Evolutionary conservation across 805 yeast species (phyloP), one percentile per base, ranked within the genome.

Genomic region (Candida krabiensis): DNA sequence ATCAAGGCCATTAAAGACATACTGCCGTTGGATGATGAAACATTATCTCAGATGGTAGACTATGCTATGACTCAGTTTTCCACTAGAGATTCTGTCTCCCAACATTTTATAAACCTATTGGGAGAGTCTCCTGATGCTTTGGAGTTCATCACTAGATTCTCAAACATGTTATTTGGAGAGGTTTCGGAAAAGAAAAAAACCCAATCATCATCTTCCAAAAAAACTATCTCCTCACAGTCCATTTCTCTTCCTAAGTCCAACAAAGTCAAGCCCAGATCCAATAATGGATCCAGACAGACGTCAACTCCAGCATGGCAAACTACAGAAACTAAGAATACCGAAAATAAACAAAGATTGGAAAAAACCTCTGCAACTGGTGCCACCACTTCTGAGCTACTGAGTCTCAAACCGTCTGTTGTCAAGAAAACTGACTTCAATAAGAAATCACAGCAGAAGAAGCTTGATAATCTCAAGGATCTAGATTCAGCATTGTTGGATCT

Each of bases 21-120:
- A 1, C 50, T 82, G 13, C 87, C 87, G 0, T 56, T 82, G 28
- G 88, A 82, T 44, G 64, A 67, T 12, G 83, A 77, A 7, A 65
- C 83, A 0, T 60, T 79, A 22, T 49, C 53, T 9, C 82, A 80
- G 49, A 69, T 80, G 65, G 65, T 81, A 5, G 73, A 71, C 9
- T 77, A 80, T 49, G 75, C 80, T 0, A 52, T 71, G 9, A 55
- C 67, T 8, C 43, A 52, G 19, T 59, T 79, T 16, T 67, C 68
- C 6, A 55, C 73, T 0, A 72, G 77, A 35, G 67, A 68, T 4
- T 77, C 69, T 11, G 69, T 78, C 7, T 66, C 69, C 15, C 65
- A 62, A 17, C 82, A 83, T 55, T 75, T 81, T 50, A 54, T 72
- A 11, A 75, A 77, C 30, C 55, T 80, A 13, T 56, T 79, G 11